A percentile compares a stretch with the other conserved stretches of the same genome.
Conservation (phyloP, 768 basidiomycete species). For the Kwoniella newhampshirensis region DNA sequence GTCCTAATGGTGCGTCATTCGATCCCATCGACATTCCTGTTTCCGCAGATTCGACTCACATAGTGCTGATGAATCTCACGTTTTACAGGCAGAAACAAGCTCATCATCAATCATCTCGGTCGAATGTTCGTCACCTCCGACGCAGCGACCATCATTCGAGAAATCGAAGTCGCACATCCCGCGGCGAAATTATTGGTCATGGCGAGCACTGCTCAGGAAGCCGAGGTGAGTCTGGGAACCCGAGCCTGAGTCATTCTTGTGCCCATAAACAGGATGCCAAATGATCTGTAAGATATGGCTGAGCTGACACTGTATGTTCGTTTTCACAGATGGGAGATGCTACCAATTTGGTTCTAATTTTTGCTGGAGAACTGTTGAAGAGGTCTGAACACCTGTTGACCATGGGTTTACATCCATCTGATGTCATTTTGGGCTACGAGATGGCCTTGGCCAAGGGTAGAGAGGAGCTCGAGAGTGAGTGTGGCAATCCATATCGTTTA, state of each 20-base stretch:
- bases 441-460: slow-evolving; percentile 80
- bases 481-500: neutral
- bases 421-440: slow-evolving; percentile 93
- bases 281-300: neutral
- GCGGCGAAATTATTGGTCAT: slow-evolving; percentile 99
- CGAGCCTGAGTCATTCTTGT: neutral
- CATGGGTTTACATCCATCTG: slow-evolving; percentile 96
- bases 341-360: slow-evolving; percentile 90
- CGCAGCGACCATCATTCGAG: slow-evolving; percentile 96
- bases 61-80: too few species aligned
- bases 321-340: slow-evolving; percentile 84
- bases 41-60: too few species aligned
- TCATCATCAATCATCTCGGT: slow-evolving; percentile 95
- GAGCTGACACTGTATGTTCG: slow-evolving; percentile 15
- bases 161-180: slow-evolving; percentile 97
- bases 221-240: slow-evolving; percentile 64
- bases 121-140: slow-evolving; percentile 96
- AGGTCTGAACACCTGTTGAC: slow-evolving; percentile 86
- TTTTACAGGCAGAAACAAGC: slow-evolving; percentile 81
- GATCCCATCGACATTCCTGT: too few species aligned
- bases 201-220: slow-evolving; percentile 94
- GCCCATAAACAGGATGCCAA: neutral
- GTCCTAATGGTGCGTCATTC: slow-evolving; percentile 76
- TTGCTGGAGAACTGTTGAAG: slow-evolving; percentile 92
- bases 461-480: slow-evolving; percentile 85